Evolutionary conservation across 495 filamentous ascomycete species (phyloP).

Genomic region (Zalerion maritima): DNA sequence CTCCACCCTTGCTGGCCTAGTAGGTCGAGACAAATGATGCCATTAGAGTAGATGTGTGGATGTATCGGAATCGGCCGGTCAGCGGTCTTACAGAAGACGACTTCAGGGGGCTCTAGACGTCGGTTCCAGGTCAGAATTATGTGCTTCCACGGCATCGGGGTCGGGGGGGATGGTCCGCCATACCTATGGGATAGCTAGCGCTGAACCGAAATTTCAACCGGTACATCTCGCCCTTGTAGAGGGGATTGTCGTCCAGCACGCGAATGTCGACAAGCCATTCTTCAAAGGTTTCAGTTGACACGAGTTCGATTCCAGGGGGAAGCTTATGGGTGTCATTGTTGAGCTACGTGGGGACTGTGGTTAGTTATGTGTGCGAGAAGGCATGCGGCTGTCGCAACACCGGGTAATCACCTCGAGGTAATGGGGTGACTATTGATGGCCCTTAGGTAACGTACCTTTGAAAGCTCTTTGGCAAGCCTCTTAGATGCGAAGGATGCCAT

Average conservation of each 20-base stretch:
- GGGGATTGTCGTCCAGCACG: slow-evolving; percentile 80
- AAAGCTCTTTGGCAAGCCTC: slow-evolving; percentile 35
- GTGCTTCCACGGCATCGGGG: background rate
- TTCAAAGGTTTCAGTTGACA: slow-evolving; percentile 64
- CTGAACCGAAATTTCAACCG: slow-evolving; percentile 78
- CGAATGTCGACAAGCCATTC: slow-evolving; percentile 90
- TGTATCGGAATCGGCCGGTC: slow-evolving; percentile 79
- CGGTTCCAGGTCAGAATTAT: slow-evolving; percentile 1
- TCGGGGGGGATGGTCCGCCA: background rate
- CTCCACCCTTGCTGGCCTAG: slow-evolving; percentile 81
- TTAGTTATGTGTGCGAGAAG: background rate
- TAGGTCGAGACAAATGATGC: slow-evolving; percentile 93
- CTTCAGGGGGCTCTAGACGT: slow-evolving; percentile 71
- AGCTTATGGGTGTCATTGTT: slow-evolving; percentile 16
- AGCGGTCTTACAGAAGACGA: slow-evolving; percentile 59
- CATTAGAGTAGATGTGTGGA: slow-evolving; percentile 95
- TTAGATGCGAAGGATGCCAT: slow-evolving; percentile 35
- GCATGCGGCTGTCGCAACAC: background rate
- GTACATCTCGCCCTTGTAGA: slow-evolving; percentile 71
- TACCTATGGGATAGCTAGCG: slow-evolving; percentile 81
- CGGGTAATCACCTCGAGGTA: too few relatives aligned
- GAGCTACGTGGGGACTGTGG: background rate
- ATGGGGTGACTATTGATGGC: too few relatives aligned
- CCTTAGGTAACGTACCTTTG: slow-evolving; percentile 33
- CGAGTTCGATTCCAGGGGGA: slow-evolving; percentile 63